phyloP scores from a whole-genome alignment of 352 stramenopile genomes.

The Globisporangium acanthophoron region DNA sequence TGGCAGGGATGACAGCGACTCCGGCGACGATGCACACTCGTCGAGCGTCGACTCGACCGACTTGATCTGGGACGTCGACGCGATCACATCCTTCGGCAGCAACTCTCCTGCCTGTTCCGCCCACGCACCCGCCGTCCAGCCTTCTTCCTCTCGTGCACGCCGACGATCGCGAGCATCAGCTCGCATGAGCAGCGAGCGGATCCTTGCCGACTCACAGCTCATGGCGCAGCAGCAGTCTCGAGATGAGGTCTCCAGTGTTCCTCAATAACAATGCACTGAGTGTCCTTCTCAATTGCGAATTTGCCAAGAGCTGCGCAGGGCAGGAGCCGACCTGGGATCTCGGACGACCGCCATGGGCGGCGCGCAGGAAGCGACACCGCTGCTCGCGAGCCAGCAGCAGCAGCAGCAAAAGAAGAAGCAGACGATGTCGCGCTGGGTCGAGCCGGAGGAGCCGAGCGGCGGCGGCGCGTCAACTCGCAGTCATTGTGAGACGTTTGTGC shows the following conservation, averaged over 20 bases:
- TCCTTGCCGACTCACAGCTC: background rate
- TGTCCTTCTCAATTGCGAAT: no score
- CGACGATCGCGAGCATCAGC: background rate
- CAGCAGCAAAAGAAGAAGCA: slow-evolving; percentile 7
- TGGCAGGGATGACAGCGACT: background rate
- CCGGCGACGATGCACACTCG: background rate
- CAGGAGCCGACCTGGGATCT: no score
- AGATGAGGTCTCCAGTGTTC: background rate
- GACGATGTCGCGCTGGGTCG: slow-evolving; percentile 18
- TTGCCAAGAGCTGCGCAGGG: no score
- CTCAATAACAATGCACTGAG: no score
- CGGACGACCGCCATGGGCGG: slow-evolving; percentile 1
- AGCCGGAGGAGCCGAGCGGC: slow-evolving; percentile 10
- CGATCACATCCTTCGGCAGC: background rate
- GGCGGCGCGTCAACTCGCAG: background rate
- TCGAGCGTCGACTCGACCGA: background rate
- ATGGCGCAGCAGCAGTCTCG: background rate
- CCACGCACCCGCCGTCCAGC: background rate
- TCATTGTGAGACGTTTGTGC: no score
- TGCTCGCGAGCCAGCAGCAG: slow-evolving; percentile 3
- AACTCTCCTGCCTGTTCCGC: background rate
- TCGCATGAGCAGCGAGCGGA: background rate
- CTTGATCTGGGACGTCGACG: slow-evolving; percentile 1
- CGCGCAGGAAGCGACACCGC: slow-evolving; percentile 10
- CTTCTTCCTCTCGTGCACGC: background rate